Base-by-base conservation (phyloP, 202 grass and related monocot genomes). In the Elaeis oleifera region DNA sequence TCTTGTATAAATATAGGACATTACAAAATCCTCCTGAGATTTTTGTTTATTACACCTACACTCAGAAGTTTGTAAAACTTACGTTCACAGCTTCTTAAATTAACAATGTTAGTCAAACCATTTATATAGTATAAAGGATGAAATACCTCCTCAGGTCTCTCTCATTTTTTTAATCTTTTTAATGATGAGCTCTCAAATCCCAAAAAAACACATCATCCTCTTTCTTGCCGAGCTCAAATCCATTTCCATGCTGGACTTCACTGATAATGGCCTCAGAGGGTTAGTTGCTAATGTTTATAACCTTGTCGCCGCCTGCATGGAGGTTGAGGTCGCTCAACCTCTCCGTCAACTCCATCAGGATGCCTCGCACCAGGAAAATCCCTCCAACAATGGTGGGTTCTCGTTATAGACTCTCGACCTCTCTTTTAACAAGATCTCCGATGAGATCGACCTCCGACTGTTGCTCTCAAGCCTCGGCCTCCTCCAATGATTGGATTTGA, bases 371-470 rank as follows among this genome's bases (percentile, higher is more conserved):
- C n/a, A 21, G 50, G 16, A 5, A 19, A 11, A 7, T 9, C 4
- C 1, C 14, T 54, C 18, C 26, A 17, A 0, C 0, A n/a, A 7
- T 17, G n/a, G 13, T 1, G 67, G 3, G 24, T 44, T 78, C 18
- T 18, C 9, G 8, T 5, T 78, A 0, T 61, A 71, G 59, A 57
- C 51, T 4, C 51, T 78, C 28, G 67, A 78, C 60, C 64, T 70
- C 4, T 60, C 39, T 17, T 56, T 36, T 23, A 68, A 68, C 65
- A 56, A 68, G 8, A 18, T 68, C 68, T 44, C 73, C 51, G 56
- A 19, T 14, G 64, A 63, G 24, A 4, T 3, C 17, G 74, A 70
- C 49, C 65, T 77, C 65, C 13, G 53, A 1, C 62, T 50, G 65
- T 28, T 77, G 18, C 36, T 74, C 20, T 66, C 70, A 52, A 58